phyloP scores from a whole-genome alignment of 345 rosid genomes.

The Limnanthes douglasii region DNA sequence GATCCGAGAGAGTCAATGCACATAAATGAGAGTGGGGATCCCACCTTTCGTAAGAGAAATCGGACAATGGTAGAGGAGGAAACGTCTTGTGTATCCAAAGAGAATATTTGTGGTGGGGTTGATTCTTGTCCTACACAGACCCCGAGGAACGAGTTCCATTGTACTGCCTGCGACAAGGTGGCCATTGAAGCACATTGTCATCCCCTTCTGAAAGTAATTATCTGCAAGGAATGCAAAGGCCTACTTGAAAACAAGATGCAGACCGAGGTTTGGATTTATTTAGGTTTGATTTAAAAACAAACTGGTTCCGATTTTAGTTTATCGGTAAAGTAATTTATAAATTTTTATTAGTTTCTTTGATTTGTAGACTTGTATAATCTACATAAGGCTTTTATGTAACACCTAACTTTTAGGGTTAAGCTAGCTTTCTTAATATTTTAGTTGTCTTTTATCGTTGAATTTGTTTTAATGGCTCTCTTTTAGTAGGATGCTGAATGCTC shows the following conservation, averaged over 20 bases:
- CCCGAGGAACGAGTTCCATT: constrained; percentile 27
- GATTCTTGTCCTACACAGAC: constrained; percentile 14
- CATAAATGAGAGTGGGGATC: constrained; percentile 24
- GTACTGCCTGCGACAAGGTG: constrained; percentile 68
- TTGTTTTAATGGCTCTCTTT: constrained; percentile 1
- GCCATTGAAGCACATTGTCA: constrained; percentile 57
- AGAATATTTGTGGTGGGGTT: constrained; percentile 7
- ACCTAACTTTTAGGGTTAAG: too few relatives aligned
- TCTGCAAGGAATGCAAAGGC: constrained; percentile 77
- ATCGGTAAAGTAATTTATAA: too few relatives aligned
- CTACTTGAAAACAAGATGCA: constrained; percentile 44
- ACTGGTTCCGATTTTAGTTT: too few relatives aligned
- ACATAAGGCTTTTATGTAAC: too few relatives aligned
- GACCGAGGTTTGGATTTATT: constrained; percentile 41
- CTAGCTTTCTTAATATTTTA: too few relatives aligned
- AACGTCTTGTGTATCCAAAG: constrained; percentile 10
- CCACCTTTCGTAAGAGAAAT: constrained; percentile 23
- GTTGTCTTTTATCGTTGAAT: constrained; percentile 2
- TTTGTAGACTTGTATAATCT: too few relatives aligned
- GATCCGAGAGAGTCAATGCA: constrained; percentile 25
- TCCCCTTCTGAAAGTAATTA: constrained; percentile 70
- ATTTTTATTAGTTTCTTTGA: too few relatives aligned
- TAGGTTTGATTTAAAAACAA: neutral
- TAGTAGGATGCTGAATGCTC: constrained; percentile 49
- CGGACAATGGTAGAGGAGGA: constrained; percentile 18